Percentiles rank a stretch among this genome's conserved stretches.
Conservation (phyloP, 768 basidiomycete species). For the Scleroderma citrinum region DNA sequence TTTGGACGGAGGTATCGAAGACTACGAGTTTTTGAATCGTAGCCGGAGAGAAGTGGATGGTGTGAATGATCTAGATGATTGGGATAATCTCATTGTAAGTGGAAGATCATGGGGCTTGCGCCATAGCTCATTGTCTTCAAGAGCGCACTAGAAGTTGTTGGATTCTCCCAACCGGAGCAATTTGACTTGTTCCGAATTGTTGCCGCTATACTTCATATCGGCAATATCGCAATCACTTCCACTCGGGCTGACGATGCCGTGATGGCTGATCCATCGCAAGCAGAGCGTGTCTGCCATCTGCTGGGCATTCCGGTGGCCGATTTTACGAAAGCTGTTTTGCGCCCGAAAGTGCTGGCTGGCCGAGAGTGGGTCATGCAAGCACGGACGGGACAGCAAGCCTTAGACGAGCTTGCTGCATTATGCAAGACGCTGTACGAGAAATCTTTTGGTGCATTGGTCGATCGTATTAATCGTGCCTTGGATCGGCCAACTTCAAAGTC, state of each 20-base stretch:
- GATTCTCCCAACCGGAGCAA: constrained; percentile 81
- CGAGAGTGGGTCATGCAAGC: constrained; percentile 97
- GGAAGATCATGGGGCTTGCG: background rate
- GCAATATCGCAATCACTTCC: constrained; percentile 81
- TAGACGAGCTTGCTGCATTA: constrained; percentile 85
- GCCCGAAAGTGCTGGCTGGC: constrained; percentile 88
- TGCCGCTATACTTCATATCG: constrained; percentile 91
- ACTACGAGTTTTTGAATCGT: constrained; percentile 90
- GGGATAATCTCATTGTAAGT: constrained; percentile 67
- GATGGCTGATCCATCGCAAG: constrained; percentile 78
- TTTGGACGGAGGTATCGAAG: constrained; percentile 64
- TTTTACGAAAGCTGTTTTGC: constrained; percentile 82
- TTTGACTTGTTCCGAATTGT: constrained; percentile 91
- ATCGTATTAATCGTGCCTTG: constrained; percentile 89
- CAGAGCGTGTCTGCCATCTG: constrained; percentile 84
- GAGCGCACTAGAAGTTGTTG: constrained; percentile 84
- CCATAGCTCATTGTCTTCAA: constrained; percentile 22
- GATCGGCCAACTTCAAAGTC: constrained; percentile 89
- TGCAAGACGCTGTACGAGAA: constrained; percentile 98
- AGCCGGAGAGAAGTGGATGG: constrained; percentile 92
- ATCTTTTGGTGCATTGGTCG: constrained; percentile 89
- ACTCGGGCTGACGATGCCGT: constrained; percentile 74
- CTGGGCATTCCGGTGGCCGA: constrained; percentile 84
- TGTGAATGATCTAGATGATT: constrained; percentile 87
- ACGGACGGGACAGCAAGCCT: constrained; percentile 83